A percentile compares a stretch with the other conserved stretches of the same genome.
Conservation (phyloP, 306 rosid species). For the Fragaria iinumae region DNA sequence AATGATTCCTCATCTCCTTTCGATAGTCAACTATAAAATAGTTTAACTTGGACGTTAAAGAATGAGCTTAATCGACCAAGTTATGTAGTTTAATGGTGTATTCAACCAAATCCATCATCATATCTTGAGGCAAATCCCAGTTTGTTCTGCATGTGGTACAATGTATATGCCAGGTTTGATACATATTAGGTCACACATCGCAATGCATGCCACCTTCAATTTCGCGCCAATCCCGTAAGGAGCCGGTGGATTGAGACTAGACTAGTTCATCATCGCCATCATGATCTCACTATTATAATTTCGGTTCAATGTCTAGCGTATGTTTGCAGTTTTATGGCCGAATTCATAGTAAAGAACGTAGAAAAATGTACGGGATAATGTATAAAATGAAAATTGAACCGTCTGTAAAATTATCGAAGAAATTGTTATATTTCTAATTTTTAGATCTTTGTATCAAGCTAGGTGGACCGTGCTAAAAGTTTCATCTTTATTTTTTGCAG, state of each 20-base stretch:
- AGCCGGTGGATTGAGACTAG: neutral
- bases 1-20: constrained; percentile 5
- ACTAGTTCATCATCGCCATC: neutral
- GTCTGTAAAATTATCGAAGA: too few relatives aligned
- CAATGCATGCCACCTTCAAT: neutral
- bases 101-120: constrained; percentile 2
- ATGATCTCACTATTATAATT: neutral
- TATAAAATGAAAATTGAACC: too few relatives aligned
- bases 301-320: neutral
- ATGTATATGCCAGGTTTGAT: neutral
- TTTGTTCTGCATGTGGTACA: constrained; percentile 6
- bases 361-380: too few relatives aligned
- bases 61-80: neutral
- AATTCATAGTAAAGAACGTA: neutral
- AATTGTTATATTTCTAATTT: too few relatives aligned
- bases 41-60: neutral
- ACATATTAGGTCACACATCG: neutral
- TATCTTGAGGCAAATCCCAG: constrained; percentile 7
- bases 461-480: too few relatives aligned
- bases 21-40: constrained; percentile 29
- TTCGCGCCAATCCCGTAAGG: constrained; percentile 7
- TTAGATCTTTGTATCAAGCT: too few relatives aligned
- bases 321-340: neutral
- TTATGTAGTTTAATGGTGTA: neutral
- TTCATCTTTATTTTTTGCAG: neutral